Percentiles rank a stretch among this genome's conserved stretches.
Conservation (phyloP, 2,329 filamentous ascomycete species). For the Hypoxylon sp. region DNA sequence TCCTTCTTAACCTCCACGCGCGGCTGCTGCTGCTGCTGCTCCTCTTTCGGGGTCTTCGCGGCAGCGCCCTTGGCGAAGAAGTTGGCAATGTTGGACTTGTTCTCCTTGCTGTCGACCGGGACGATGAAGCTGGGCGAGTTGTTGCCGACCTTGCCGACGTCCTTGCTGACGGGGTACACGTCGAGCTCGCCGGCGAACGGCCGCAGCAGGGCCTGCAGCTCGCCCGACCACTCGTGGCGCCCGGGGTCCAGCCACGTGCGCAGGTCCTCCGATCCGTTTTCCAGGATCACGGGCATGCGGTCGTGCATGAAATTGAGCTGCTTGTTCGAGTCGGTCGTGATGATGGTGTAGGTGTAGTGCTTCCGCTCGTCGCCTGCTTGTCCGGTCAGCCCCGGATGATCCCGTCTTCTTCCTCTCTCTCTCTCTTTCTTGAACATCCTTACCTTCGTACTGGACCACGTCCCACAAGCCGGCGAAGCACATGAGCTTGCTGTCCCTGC, state of each 20-base stretch:
- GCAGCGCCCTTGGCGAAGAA: slow-evolving; percentile 76
- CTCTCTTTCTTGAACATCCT: slow-evolving; percentile 16
- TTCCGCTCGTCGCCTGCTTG: slow-evolving; percentile 62
- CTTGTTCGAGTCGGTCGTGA: slow-evolving; percentile 86
- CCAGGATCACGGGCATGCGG: slow-evolving; percentile 92
- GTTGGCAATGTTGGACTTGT: slow-evolving; percentile 92
- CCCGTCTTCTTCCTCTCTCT: background rate
- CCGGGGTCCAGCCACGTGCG: slow-evolving; percentile 80
- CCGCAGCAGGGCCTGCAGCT: slow-evolving; percentile 80
- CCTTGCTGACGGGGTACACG: slow-evolving; percentile 84
- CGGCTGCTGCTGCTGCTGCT: slow-evolving; percentile 36
- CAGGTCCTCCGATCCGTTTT: slow-evolving; percentile 75
- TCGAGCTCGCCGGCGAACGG: slow-evolving; percentile 83
- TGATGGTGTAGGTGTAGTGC: slow-evolving; percentile 89
- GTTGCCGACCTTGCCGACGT: slow-evolving; percentile 94
- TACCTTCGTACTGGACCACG: slow-evolving; percentile 80
- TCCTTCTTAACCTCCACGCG: slow-evolving; percentile 36
- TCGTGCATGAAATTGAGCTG: slow-evolving; percentile 89
- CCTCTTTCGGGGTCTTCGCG: slow-evolving; percentile 45
- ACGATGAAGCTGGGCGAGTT: slow-evolving; percentile 85
- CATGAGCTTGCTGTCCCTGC: slow-evolving; percentile 84
- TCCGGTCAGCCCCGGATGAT: slow-evolving; percentile 24
- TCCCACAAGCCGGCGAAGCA: slow-evolving; percentile 94
- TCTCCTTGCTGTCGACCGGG: slow-evolving; percentile 82
- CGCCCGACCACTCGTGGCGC: slow-evolving; percentile 74